phyloP scores from a whole-genome alignment of 169 alveolate genomes.

The Miamiensis avidus region DNA sequence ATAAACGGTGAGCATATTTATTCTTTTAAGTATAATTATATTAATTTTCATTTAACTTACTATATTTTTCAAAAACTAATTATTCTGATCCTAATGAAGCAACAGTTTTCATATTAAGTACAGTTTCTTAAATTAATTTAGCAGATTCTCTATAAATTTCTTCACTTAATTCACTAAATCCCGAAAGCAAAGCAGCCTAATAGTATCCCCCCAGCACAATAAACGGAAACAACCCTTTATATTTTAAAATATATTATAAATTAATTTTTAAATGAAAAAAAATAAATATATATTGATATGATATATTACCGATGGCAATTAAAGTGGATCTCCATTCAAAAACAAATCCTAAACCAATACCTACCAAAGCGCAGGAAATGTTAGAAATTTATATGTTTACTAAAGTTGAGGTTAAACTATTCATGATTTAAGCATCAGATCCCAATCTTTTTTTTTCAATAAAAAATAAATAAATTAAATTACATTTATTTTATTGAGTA shows the following conservation, averaged over 20 bases:
- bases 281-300: no score
- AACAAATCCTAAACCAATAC: conserved; percentile 53
- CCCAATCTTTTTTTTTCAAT: no score
- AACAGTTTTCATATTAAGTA: conserved; percentile 75
- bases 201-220: conserved; percentile 3
- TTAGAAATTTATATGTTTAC: conserved; percentile 31
- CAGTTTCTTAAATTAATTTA: conserved; percentile 72
- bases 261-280: no score
- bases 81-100: conserved; percentile 68
- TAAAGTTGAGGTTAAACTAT: conserved; percentile 33
- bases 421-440: conserved; percentile 27
- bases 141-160: conserved; percentile 57
- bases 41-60: conserved; percentile 48
- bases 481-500: no score
- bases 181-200: conserved; percentile 38
- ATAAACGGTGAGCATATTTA: no score
- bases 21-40: conserved; percentile 15
- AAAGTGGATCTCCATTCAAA: conserved; percentile 54
- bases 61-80: conserved; percentile 63
- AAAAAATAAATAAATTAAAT: no score
- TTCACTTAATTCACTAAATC: conserved; percentile 45
- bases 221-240: conserved; percentile 54
- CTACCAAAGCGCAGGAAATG: conserved; percentile 39
- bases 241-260: no score
- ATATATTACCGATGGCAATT: conserved; percentile 49